Evolutionary conservation across 768 basidiomycete species (phyloP).

Genomic region (Dioszegia aurantiaca): DNA sequence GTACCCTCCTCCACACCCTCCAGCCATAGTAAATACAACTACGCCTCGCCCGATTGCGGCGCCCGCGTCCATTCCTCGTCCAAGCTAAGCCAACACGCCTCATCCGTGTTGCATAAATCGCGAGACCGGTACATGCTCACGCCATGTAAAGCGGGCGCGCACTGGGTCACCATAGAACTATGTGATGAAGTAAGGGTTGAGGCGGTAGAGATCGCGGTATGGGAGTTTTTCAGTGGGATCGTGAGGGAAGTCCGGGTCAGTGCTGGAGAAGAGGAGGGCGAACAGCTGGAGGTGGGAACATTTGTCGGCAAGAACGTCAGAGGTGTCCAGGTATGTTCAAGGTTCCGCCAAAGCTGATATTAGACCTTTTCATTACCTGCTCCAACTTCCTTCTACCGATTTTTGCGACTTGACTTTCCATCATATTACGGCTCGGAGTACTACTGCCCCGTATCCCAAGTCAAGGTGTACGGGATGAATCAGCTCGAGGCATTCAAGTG

Average conservation of each 20-base stretch:
- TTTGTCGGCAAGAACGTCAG: slow-evolving; percentile 79
- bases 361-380: slow-evolving; percentile 47
- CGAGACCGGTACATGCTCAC: slow-evolving; percentile 96
- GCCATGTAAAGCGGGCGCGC: slow-evolving; percentile 66
- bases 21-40: slow-evolving; percentile 71
- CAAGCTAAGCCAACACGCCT: slow-evolving; percentile 72
- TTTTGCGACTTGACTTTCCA: slow-evolving; percentile 87
- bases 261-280: slow-evolving; percentile 55
- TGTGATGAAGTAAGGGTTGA: slow-evolving; percentile 98
- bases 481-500: slow-evolving; percentile 96
- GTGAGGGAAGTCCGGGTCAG: slow-evolving; percentile 88
- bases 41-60: slow-evolving; percentile 86
- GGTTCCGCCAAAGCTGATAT: not conserved
- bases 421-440: slow-evolving; percentile 92
- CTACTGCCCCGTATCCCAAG: slow-evolving; percentile 88
- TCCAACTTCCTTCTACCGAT: slow-evolving; percentile 72
- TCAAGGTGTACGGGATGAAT: slow-evolving; percentile 91
- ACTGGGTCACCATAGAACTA: slow-evolving; percentile 87
- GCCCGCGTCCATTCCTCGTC: slow-evolving; percentile 86
- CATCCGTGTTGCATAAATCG: slow-evolving; percentile 79
- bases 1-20: not conserved
- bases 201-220: slow-evolving; percentile 92
- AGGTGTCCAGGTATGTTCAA: slow-evolving; percentile 72
- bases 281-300: slow-evolving; percentile 74
- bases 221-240: slow-evolving; percentile 95